Evolutionary conservation across 1,284 basidiomycete species (phyloP).

Genomic region (Ganoderma sp.): DNA sequence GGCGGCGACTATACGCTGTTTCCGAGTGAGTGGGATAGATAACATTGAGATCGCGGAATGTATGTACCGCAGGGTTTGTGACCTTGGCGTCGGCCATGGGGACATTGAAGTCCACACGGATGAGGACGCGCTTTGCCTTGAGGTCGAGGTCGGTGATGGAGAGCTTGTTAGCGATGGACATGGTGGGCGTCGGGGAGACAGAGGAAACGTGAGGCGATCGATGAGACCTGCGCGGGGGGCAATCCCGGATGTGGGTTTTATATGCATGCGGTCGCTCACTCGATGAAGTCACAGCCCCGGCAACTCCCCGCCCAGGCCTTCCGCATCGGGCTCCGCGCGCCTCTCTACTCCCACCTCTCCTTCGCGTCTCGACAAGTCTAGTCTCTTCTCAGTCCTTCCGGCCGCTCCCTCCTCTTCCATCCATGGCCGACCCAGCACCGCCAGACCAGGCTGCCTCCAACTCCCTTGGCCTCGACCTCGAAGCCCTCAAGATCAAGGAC

Average conservation of each 20-base stretch:
- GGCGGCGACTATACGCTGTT: conserved; percentile 93
- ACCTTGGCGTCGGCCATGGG: conserved; percentile 89
- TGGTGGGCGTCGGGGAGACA: conserved; percentile 48
- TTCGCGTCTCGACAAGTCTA: conserved; percentile 31
- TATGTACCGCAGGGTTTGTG: conserved; percentile 92
- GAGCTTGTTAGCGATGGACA: conserved; percentile 97
- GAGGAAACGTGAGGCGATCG: conserved; percentile 22
- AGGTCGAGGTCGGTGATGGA: conserved; percentile 92
- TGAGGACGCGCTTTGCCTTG: conserved; percentile 90
- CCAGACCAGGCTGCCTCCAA: conserved; percentile 48
- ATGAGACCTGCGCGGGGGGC: conserved; percentile 23
- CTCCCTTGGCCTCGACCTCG: conserved; percentile 71
- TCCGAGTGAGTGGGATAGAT: conserved; percentile 23
- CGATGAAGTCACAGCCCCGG: conserved; percentile 34
- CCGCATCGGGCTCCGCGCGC: conserved; percentile 17
- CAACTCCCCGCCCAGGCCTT: conserved; percentile 23
- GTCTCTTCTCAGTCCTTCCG: conserved; percentile 18
- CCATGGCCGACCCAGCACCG: conserved; percentile 29
- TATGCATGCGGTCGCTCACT: conserved; percentile 23
- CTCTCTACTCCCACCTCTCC: conserved; percentile 12
- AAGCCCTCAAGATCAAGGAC: conserved; percentile 47
- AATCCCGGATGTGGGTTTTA: conserved; percentile 25
- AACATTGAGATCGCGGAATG: conserved; percentile 15
- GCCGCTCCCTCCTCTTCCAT: conserved; percentile 14
- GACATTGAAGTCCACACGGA: conserved; percentile 99